Percentiles rank a stretch among this genome's conserved stretches.
phyloP scores from a whole-genome alignment of 179 eudicot species.

The Vitellaria paradoxa region DNA sequence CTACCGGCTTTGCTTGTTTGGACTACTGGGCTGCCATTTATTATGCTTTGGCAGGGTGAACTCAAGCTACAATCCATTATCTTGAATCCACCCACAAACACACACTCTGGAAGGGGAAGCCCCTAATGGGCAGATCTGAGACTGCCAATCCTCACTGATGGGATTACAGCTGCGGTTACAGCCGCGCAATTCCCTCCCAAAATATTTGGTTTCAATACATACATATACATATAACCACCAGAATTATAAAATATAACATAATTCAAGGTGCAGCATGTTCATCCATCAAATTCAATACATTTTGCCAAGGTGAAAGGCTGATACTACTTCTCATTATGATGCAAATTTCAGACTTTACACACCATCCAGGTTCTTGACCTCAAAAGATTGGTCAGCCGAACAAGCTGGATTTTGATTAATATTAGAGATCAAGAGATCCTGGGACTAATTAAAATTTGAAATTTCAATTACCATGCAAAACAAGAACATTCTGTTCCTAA shows the following conservation, averaged over 20 bases:
- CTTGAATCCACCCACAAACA: no score
- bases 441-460: not conserved
- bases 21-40: no score
- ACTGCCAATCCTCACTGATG: no score
- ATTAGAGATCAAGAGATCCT: not conserved
- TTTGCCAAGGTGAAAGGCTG: not conserved
- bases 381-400: conserved; percentile 8
- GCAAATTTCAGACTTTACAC: conserved; percentile 5
- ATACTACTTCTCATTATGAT: not conserved
- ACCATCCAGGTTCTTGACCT: not conserved
- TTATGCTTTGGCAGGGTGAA: no score
- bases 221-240: no score
- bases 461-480: not conserved
- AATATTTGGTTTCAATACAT: no score
- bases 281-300: conserved; percentile 2
- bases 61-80: no score
- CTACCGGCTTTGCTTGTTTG: no score
- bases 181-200: no score
- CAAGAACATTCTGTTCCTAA: conserved; percentile 27
- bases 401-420: not conserved
- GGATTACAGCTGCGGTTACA: no score
- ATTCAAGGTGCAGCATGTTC: not conserved
- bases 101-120: no score
- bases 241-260: not conserved
- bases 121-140: no score